phyloP scores from a whole-genome alignment of 2,329 filamentous ascomycete genomes.

The Trichoderma harzianum region DNA sequence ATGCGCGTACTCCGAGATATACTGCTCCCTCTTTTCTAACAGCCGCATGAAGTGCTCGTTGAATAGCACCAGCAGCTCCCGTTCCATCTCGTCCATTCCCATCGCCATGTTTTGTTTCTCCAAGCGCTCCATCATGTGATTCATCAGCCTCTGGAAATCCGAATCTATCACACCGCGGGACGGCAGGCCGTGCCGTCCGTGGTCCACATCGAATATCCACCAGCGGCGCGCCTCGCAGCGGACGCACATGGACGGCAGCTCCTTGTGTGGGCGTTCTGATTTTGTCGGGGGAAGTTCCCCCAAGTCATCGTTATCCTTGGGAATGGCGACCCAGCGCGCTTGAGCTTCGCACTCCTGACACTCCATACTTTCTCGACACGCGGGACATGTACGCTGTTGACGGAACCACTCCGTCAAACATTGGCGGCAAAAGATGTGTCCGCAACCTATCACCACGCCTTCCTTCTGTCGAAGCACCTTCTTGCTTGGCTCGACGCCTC shows the following conservation, averaged over 20 bases:
- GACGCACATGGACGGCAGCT: conserved; percentile 1
- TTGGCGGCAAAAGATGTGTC: conserved; percentile 24
- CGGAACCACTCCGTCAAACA: conserved; percentile 4
- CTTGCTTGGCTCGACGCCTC: background rate
- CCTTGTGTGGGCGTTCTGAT: background rate
- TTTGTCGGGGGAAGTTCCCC: background rate
- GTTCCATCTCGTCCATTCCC: background rate
- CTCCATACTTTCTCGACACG: background rate
- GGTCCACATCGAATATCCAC: conserved; percentile 8
- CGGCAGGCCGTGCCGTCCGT: background rate
- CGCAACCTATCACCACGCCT: conserved; percentile 22
- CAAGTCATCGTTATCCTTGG: background rate
- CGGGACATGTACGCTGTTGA: background rate
- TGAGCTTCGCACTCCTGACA: background rate
- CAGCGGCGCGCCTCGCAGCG: conserved; percentile 17
- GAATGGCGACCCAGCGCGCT: background rate
- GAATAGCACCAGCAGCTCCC: conserved; percentile 12
- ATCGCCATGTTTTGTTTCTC: background rate
- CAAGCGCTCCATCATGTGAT: conserved; percentile 11
- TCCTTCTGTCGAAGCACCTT: background rate
- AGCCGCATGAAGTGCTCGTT: conserved; percentile 17
- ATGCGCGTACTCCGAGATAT: background rate
- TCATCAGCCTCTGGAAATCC: conserved; percentile 22
- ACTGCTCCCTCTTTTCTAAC: background rate
- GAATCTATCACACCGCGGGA: conserved; percentile 10